Base-by-base conservation (phyloP, 352 stramenopile species). In the Pythium vanterpoolii region DNA sequence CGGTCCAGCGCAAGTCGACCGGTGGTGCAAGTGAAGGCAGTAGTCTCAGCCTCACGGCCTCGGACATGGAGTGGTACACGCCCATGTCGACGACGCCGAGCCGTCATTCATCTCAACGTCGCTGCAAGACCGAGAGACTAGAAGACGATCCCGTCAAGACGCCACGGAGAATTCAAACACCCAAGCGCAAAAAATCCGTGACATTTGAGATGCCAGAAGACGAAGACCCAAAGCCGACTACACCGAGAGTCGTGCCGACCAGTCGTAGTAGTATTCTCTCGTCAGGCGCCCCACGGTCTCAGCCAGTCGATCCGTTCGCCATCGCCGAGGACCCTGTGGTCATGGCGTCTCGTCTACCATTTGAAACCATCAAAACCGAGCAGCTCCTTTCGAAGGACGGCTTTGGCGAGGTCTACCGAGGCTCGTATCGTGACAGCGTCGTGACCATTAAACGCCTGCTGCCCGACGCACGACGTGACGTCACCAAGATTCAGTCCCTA, bases 381-480 rank as follows among this genome's bases (percentile, higher is more conserved):
- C 11, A 19, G 43, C 36, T 63, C 14, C 40, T 56, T 26, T 56
- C 43, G 33, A 42, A 55, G 18, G 78, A 76, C 30, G 74, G 68
- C 0, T 89, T 83, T 53, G 76, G 74, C 4, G 74, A 87, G 61
- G 73, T 89, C 3, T 89, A 81, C 56, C 58, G 56, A n/a, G 79
- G 79, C 2, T 56, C 24, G 0, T 86, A 74, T 30, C 59, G 74
- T 11, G 44, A 61, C 19, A 34, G 66, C 9, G 38, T 57, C 1
- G 74, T 89, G 10, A 71, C 76, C 0, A 67, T 86, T 49, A 87
- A 89, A 64, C 71, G 68, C 49, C 46, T 89, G n/a, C 72, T 80
- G 24, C 72, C 71, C 28, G 49, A 43, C 19, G 39, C 42, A 23
- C 39, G 52, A 23, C 52, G 48, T 11, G 54, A 59, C 16, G 26